Evolutionary conservation across 2,329 filamentous ascomycete species (phyloP).

Genomic region (Fusarium keratoplasticum): DNA sequence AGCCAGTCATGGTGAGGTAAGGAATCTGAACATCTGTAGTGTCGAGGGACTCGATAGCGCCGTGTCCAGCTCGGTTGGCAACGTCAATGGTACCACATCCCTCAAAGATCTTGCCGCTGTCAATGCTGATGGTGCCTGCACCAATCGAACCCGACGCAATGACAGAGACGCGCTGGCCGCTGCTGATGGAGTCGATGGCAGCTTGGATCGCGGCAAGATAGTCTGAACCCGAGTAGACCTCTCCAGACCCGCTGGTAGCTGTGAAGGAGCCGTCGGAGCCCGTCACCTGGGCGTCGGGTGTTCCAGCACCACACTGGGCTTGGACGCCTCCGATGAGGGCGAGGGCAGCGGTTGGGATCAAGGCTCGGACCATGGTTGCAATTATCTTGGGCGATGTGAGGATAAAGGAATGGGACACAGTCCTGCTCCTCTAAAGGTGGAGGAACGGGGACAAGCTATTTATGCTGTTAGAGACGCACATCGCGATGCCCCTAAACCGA

Average conservation of each 20-base stretch:
- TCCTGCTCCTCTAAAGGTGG: neutral
- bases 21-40: conserved; percentile 63
- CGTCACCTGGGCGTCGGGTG: conserved; percentile 58
- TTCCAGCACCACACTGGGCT: conserved; percentile 61
- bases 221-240: conserved; percentile 63
- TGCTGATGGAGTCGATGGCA: conserved; percentile 61
- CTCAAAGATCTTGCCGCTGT: conserved; percentile 66
- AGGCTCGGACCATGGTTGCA: conserved; percentile 49
- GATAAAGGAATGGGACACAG: neutral
- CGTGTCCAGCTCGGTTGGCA: conserved; percentile 55
- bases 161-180: conserved; percentile 64
- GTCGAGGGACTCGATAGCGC: conserved; percentile 64
- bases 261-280: conserved; percentile 57
- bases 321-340: conserved; percentile 52
- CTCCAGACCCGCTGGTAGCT: conserved; percentile 54
- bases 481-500: neutral
- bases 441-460: neutral
- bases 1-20: conserved; percentile 68
- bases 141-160: conserved; percentile 66
- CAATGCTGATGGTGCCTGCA: conserved; percentile 60
- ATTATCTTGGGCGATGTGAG: neutral
- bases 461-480: neutral
- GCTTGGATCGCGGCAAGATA: conserved; percentile 65
- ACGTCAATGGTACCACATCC: conserved; percentile 67
- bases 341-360: conserved; percentile 52